Evolutionary conservation across 768 basidiomycete species (phyloP), one percentile per base, ranked within the genome.

Genomic region (Collybiopsis luxurians): DNA sequence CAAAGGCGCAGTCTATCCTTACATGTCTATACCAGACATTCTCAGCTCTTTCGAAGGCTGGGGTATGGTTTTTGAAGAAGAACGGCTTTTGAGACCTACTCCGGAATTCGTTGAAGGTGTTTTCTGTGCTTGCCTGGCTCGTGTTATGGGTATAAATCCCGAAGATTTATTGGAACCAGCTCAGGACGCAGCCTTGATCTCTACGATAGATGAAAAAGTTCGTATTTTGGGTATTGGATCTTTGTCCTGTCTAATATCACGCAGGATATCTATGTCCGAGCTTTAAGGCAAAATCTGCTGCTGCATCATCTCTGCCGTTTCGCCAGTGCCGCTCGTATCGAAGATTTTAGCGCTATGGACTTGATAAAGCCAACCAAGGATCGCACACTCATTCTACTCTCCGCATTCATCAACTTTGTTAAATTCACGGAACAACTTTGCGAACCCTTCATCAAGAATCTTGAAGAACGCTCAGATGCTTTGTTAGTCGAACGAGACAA

Each of bases 371-470:
- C 95, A 1, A 87, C 91, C 7, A 73, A 83, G 26, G 81, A 86
- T 40, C 85, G 95, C 27, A 90, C 92, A 0, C 79, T 87, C 27
- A 77, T 81, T 52, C 76, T 90, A 39, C 81, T 97, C 60, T 92
- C 91, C 34, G 92, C 89, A 2, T 89, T 96, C 62, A 91, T 95
- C 76, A 97, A 97, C 72, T 92, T 95, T 68, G 83, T 93, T 70
- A 92, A 92, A 70, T 96, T 95, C 69, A 86, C 85, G 13, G 89
- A 87, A 62, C 89, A 92, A 61, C 77, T 74, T 58, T 86, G 84
- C 62, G 77, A 81, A 39, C 69, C 78, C 2, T 85, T 89, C 58
- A 75, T 89, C 17, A 75, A 75, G 55, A 77, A 79, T n/a, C 71
- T 94, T 24, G 80, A 84, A 42, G 81, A 85, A 12, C 75, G 79